Percentiles rank a stretch among this genome's conserved stretches.
Evolutionary conservation across 179 eudicot genomes (phyloP).

Genomic region (Spergularia azorica): DNA sequence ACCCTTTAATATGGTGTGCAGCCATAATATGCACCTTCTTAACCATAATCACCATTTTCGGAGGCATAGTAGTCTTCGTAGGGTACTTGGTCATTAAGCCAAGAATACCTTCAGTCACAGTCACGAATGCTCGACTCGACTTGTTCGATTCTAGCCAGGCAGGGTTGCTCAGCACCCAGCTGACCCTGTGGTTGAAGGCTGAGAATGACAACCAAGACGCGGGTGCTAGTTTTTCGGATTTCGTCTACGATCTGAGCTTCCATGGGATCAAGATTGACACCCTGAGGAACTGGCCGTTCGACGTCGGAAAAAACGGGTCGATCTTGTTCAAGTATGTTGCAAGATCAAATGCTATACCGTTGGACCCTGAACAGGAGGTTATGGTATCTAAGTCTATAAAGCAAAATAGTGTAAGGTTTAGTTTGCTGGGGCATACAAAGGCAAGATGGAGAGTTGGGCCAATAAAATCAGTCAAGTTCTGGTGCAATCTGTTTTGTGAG

Average conservation of each 20-base stretch:
- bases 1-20: slow-evolving; percentile 55
- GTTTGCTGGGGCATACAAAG: slow-evolving; percentile 50
- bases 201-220: slow-evolving; percentile 62
- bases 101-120: slow-evolving; percentile 50
- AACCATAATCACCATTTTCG: slow-evolving; percentile 46
- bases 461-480: slow-evolving; percentile 56
- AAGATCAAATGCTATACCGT: slow-evolving; percentile 46
- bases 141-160: slow-evolving; percentile 41
- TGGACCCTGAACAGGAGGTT: slow-evolving; percentile 33
- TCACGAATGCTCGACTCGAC: slow-evolving; percentile 53
- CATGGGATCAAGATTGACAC: slow-evolving; percentile 44
- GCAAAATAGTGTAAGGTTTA: slow-evolving; percentile 34
- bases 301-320: slow-evolving; percentile 46
- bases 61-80: slow-evolving; percentile 53
- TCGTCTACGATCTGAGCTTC: slow-evolving; percentile 38
- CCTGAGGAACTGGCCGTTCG: slow-evolving; percentile 43
- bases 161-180: slow-evolving; percentile 45
- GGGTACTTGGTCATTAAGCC: slow-evolving; percentile 58
- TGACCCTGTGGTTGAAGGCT: slow-evolving; percentile 49
- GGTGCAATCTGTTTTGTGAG: slow-evolving; percentile 36
- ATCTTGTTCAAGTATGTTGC: slow-evolving; percentile 35
- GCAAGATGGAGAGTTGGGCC: slow-evolving; percentile 69
- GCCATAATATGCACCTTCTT: slow-evolving; percentile 68
- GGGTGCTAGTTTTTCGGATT: slow-evolving; percentile 52
- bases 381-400: slow-evolving; percentile 37